A percentile compares a stretch with the other conserved stretches of the same genome.
phyloP scores from a whole-genome alignment of 2,329 filamentous ascomycete genomes.

The Alternaria longipes region DNA sequence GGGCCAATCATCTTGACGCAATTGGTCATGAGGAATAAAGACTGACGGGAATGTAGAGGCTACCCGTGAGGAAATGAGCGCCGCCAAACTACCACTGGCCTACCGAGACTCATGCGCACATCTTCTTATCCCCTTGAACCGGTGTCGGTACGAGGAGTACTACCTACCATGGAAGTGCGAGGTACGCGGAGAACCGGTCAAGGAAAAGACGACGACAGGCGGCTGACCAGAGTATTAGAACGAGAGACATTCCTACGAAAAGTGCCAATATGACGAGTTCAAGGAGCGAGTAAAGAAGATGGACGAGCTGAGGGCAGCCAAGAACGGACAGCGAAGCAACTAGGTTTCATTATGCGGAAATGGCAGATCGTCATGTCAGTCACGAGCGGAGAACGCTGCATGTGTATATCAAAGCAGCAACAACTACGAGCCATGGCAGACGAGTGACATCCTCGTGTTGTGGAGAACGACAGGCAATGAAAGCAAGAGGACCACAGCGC shows the following conservation, averaged over 20 bases:
- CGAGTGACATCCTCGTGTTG: not conserved
- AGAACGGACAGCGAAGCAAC: constrained; percentile 86
- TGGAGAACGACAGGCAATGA: not conserved
- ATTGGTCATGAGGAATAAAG: constrained; percentile 32
- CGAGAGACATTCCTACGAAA: constrained; percentile 97
- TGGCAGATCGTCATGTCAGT: constrained; percentile 6
- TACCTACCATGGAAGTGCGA: constrained; percentile 98
- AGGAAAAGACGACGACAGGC: not conserved
- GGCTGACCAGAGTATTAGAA: constrained; percentile 65
- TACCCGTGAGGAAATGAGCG: constrained; percentile 91
- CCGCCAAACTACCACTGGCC: constrained; percentile 83
- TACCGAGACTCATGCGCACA: constrained; percentile 97
- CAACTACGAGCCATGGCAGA: not conserved
- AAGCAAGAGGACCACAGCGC: not conserved
- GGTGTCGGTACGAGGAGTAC: constrained; percentile 89
- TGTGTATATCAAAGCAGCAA: constrained; percentile 47
- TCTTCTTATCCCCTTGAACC: constrained; percentile 93
- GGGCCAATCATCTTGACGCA: constrained; percentile 26
- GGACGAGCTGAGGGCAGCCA: constrained; percentile 90
- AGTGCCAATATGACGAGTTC: constrained; percentile 99
- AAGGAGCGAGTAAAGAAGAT: constrained; percentile 99
- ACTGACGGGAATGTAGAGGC: constrained; percentile 66
- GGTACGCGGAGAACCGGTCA: constrained; percentile 64
- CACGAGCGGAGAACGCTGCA: constrained; percentile 28
- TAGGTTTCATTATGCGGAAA: constrained; percentile 49